Percentiles rank a stretch among this genome's conserved stretches.
Evolutionary conservation across 2,329 filamentous ascomycete species (phyloP).

Genomic region (Aspergillus alliaceus): DNA sequence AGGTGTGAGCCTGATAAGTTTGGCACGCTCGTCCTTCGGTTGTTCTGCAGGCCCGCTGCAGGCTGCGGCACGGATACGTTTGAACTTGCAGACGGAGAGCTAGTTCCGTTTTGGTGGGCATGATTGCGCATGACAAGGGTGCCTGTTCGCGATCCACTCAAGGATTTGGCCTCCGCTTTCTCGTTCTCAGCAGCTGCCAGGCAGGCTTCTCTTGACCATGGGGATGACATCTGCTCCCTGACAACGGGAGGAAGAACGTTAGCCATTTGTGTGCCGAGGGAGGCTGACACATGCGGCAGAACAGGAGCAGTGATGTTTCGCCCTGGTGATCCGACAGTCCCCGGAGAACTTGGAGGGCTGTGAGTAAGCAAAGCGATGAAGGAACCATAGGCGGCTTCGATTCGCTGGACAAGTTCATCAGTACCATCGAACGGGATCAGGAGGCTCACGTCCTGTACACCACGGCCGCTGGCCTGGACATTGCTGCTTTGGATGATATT

Average conservation of each 20-base stretch:
- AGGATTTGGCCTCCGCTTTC: slow-evolving; percentile 68
- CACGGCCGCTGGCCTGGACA: slow-evolving; percentile 29
- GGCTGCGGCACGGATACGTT: slow-evolving; percentile 20
- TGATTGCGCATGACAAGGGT: slow-evolving; percentile 43
- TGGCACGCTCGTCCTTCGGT: slow-evolving; percentile 38
- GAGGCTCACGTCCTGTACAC: slow-evolving; percentile 47
- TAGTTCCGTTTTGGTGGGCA: slow-evolving; percentile 30
- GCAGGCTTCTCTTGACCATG: slow-evolving; percentile 77
- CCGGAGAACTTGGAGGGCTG: slow-evolving; percentile 70
- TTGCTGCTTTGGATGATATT: slow-evolving; percentile 58
- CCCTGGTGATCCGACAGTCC: slow-evolving; percentile 57
- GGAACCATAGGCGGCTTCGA: slow-evolving; percentile 69
- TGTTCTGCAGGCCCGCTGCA: slow-evolving; percentile 29
- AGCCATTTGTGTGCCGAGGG: slow-evolving; percentile 37
- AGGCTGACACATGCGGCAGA: slow-evolving; percentile 49
- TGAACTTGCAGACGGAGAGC: slow-evolving; percentile 31
- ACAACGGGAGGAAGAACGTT: slow-evolving; percentile 65
- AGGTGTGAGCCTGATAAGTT: slow-evolving; percentile 36
- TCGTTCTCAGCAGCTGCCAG: slow-evolving; percentile 66
- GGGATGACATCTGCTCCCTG: slow-evolving; percentile 72
- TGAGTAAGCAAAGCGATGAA: slow-evolving; percentile 62
- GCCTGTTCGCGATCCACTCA: slow-evolving; percentile 71
- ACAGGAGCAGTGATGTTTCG: slow-evolving; percentile 64
- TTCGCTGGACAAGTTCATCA: slow-evolving; percentile 68
- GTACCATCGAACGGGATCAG: slow-evolving; percentile 71